A percentile compares a stretch with the other conserved stretches of the same genome.
phyloP scores from a whole-genome alignment of 805 yeast species.

The Myxozyma nipponensis region DNA sequence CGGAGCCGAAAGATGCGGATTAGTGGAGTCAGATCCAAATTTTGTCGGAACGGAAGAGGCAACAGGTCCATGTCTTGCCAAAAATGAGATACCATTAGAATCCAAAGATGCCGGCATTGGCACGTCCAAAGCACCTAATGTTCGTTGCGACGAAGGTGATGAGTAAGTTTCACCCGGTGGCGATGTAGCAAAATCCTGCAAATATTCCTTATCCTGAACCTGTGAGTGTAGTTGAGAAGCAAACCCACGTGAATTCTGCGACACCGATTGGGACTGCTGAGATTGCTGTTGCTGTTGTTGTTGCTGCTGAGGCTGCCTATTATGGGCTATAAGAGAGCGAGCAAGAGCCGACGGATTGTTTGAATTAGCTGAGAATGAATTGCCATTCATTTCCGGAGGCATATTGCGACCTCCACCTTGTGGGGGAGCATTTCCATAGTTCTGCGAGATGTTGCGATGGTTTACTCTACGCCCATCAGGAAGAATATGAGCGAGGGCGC shows the following conservation, averaged over 20 bases:
- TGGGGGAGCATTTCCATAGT: constrained; percentile 11
- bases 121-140: constrained; percentile 26
- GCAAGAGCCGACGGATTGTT: constrained; percentile 25
- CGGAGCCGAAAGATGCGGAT: constrained; percentile 12
- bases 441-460: constrained; percentile 30
- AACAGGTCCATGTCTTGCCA: constrained; percentile 28
- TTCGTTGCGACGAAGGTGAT: constrained; percentile 18
- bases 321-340: constrained; percentile 21
- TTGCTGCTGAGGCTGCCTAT: constrained; percentile 9
- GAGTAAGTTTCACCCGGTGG: constrained; percentile 10
- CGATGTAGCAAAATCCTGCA: constrained; percentile 1
- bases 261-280: not conserved
- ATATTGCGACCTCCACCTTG: constrained; percentile 24
- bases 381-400: constrained; percentile 11
- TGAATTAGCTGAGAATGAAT: constrained; percentile 2
- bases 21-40: constrained; percentile 13
- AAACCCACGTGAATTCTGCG: not conserved
- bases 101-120: constrained; percentile 28
- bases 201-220: not conserved
- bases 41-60: constrained; percentile 30
- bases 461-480: constrained; percentile 87
- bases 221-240: not conserved
- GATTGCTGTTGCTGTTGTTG: constrained; percentile 7
- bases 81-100: constrained; percentile 22
- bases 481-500: constrained; percentile 87